Conservation (phyloP, 805 yeast species). For the Candida rishiriensis region DNA sequence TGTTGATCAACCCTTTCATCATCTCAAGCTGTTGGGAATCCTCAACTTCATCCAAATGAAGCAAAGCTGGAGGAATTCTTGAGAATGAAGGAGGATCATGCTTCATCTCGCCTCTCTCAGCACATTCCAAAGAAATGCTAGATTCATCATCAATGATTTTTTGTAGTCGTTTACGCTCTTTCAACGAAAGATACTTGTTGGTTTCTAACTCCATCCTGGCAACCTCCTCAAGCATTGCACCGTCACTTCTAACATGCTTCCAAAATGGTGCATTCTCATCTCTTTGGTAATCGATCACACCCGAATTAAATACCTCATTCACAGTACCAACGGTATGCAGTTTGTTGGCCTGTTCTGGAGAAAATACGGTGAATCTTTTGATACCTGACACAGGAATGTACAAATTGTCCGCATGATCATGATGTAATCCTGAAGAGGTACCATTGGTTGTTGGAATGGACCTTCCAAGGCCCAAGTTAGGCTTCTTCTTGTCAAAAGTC, state of each 20-base stretch:
- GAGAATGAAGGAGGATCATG: conserved; percentile 70
- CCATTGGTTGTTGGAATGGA: conserved; percentile 45
- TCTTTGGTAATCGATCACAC: conserved; percentile 58
- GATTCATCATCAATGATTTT: conserved; percentile 28
- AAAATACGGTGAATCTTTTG: conserved; percentile 62
- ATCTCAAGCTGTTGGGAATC: conserved; percentile 18
- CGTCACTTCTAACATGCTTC: conserved; percentile 58
- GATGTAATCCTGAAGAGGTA: conserved; percentile 70
- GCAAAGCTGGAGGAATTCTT: conserved; percentile 54
- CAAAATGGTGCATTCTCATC: conserved; percentile 58
- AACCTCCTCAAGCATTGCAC: conserved; percentile 49
- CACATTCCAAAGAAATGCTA: conserved; percentile 10
- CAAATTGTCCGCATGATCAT: conserved; percentile 76
- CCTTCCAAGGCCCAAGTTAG: conserved; percentile 45
- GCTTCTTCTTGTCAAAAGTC: conserved; percentile 12
- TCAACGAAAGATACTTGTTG: conserved; percentile 15
- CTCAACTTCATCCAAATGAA: conserved; percentile 53
- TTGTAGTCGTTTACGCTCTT: conserved; percentile 21
- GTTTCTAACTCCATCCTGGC: conserved; percentile 37
- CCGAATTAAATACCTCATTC: conserved; percentile 49
- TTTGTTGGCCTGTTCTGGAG: conserved; percentile 57
- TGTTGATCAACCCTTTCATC: conserved; percentile 34
- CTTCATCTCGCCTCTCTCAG: conserved; percentile 14
- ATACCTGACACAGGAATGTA: conserved; percentile 57
- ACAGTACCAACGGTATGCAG: conserved; percentile 64